Evolutionary conservation across 441 rosid genomes (phyloP).

Genomic region (Erodium texanum): DNA sequence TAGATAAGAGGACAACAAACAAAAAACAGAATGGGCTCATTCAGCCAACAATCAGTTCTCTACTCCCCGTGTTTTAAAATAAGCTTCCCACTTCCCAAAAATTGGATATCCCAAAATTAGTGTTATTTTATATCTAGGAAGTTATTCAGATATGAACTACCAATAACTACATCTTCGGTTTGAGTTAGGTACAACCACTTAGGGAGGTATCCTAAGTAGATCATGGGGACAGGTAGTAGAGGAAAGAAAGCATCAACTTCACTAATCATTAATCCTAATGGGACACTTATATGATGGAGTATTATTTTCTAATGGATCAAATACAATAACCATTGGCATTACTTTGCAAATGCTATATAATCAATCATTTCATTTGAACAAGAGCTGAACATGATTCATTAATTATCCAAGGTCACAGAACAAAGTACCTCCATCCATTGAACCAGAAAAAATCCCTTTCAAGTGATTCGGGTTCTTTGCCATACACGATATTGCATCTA

Average conservation of each 20-base stretch:
- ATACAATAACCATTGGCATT: background rate
- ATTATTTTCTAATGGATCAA: background rate
- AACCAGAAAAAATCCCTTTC: conserved; percentile 83
- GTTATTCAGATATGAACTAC: background rate
- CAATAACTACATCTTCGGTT: background rate
- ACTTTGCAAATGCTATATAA: background rate
- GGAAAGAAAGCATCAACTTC: too few relatives aligned
- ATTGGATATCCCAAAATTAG: too few relatives aligned
- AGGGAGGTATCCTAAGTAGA: background rate
- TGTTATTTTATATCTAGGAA: too few relatives aligned
- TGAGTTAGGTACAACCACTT: background rate
- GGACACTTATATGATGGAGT: too few relatives aligned
- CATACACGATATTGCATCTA: conserved; percentile 81
- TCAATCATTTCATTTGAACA: background rate
- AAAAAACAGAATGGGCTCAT: background rate
- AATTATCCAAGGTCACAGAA: background rate
- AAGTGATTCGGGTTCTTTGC: conserved; percentile 86
- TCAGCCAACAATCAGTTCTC: background rate
- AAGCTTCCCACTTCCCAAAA: background rate
- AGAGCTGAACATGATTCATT: background rate
- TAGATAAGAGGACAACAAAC: background rate
- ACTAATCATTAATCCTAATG: too few relatives aligned
- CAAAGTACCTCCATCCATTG: conserved; percentile 84
- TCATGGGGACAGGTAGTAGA: too few relatives aligned
- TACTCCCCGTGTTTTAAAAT: background rate